phyloP scores from a whole-genome alignment of 2,329 filamentous ascomycete species.

The Pestalotiopsis sp. region DNA sequence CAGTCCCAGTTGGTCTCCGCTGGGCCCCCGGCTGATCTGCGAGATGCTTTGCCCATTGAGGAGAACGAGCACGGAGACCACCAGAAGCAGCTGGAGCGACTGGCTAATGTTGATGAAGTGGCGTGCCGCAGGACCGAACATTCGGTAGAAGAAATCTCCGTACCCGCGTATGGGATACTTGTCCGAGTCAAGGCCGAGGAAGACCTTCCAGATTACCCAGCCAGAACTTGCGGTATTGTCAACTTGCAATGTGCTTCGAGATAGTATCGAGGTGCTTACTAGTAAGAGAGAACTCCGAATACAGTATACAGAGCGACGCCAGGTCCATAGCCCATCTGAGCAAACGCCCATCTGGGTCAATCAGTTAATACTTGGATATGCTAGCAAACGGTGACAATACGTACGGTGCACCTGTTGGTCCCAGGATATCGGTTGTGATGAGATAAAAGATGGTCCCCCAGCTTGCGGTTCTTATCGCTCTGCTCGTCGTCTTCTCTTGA shows the following conservation, averaged over 20 bases:
- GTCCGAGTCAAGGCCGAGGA: constrained; percentile 48
- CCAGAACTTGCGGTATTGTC: constrained; percentile 33
- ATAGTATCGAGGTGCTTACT: constrained; percentile 15
- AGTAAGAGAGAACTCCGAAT: constrained; percentile 42
- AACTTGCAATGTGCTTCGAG: neutral
- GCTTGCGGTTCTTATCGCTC: constrained; percentile 46
- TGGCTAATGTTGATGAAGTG: constrained; percentile 52
- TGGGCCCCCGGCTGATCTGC: constrained; percentile 37
- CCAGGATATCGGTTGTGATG: constrained; percentile 51
- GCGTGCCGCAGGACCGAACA: constrained; percentile 46
- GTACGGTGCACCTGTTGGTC: neutral
- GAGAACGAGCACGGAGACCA: constrained; percentile 53
- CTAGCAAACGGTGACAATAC: neutral
- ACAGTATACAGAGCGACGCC: constrained; percentile 45
- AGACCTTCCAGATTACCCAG: constrained; percentile 48
- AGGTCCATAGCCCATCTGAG: constrained; percentile 40
- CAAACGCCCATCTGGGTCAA: constrained; percentile 13
- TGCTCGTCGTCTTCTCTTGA: constrained; percentile 50
- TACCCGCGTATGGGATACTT: constrained; percentile 48
- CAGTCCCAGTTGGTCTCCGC: constrained; percentile 34
- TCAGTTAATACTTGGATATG: neutral
- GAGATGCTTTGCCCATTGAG: constrained; percentile 55
- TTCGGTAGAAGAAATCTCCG: constrained; percentile 49
- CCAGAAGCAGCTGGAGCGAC: constrained; percentile 49
- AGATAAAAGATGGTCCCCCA: constrained; percentile 50